Conservation (phyloP, 805 yeast genomes). For the Yarrowia porcina region DNA sequence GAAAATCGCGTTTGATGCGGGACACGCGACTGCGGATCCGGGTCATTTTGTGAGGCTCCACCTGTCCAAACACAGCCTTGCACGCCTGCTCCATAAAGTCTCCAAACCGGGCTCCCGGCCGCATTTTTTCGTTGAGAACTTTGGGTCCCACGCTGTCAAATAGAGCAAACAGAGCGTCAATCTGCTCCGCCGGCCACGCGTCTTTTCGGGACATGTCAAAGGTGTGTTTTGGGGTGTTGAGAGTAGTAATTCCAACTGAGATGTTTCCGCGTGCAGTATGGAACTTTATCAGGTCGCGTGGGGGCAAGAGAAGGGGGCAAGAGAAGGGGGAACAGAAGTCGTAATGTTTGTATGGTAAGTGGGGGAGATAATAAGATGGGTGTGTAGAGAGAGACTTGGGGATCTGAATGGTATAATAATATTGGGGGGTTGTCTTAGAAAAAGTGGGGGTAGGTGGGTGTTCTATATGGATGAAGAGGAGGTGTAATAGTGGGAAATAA, state of each 20-base stretch:
- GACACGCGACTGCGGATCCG: neutral
- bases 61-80: neutral
- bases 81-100: neutral
- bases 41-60: neutral
- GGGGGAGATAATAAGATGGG: no score
- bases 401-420: no score
- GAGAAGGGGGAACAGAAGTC: no score
- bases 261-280: neutral
- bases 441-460: no score
- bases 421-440: no score
- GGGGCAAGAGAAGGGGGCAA: no score
- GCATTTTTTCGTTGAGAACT: neutral
- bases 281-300: neutral
- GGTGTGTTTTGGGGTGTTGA: neutral
- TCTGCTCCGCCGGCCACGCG: neutral
- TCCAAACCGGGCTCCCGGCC: neutral
- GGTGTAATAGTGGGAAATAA: no score
- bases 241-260: no score
- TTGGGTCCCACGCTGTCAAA: neutral
- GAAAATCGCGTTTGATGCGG: constrained; percentile 1
- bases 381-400: no score
- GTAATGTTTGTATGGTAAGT: no score
- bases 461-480: no score
- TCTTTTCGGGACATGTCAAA: neutral
- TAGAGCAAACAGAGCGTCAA: neutral